phyloP scores from a whole-genome alignment of 306 rosid species.

The Vigna hirtella region DNA sequence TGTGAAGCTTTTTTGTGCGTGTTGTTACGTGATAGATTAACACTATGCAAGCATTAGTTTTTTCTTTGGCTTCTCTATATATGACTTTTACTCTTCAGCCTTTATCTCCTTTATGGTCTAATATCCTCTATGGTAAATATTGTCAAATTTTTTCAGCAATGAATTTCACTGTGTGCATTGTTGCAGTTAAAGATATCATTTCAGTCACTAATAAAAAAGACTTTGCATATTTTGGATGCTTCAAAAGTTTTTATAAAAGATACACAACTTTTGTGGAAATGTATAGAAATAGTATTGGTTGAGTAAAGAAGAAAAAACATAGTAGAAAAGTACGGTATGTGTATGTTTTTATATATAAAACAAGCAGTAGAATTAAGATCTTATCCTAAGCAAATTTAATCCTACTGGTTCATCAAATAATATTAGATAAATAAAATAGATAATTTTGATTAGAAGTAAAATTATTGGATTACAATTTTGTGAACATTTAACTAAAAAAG shows the following conservation, averaged over 20 bases:
- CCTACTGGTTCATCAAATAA: no score
- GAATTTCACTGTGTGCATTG: slow-evolving; percentile 22
- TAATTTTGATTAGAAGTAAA: no score
- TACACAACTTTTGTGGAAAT: background rate
- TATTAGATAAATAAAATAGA: no score
- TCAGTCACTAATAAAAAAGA: slow-evolving; percentile 21
- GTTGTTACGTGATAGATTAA: slow-evolving; percentile 9
- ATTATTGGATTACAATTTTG: no score
- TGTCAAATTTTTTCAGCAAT: slow-evolving; percentile 30
- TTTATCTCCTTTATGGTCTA: slow-evolving; percentile 27
- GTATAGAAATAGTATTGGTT: background rate
- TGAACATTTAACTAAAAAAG: no score
- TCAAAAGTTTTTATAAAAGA: slow-evolving; percentile 29
- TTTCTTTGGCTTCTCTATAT: background rate
- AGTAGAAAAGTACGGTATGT: background rate
- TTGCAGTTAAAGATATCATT: background rate
- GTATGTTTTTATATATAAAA: no score
- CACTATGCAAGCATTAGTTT: background rate
- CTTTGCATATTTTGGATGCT: slow-evolving; percentile 32
- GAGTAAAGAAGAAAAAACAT: background rate
- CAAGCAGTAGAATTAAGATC: no score
- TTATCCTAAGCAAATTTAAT: no score
- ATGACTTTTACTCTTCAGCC: slow-evolving; percentile 31
- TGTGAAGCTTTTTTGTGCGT: background rate
- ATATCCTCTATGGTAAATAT: slow-evolving; percentile 7